Evolutionary conservation across 2,329 filamentous ascomycete genomes (phyloP), one percentile per base, ranked within the genome.

Genomic region (Talaromyces piceae): DNA sequence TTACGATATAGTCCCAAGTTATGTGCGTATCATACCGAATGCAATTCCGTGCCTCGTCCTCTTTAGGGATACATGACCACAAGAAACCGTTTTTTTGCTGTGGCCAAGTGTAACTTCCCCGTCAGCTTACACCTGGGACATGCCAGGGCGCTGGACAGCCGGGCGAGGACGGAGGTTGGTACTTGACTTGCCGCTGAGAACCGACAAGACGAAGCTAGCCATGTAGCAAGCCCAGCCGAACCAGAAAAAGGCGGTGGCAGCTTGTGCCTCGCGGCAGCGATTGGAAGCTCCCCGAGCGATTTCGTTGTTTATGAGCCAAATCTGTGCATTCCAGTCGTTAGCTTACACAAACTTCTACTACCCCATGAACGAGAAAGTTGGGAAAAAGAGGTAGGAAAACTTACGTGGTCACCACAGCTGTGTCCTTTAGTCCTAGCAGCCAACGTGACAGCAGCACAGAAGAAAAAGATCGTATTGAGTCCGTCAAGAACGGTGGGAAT

Each of bases 261-360:
- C 75, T 59, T 78, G 74, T 8, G 73, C 74, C 61, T 79, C 75
- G 37, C 71, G 73, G 59, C 76, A 79, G 47, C 73, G 68, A 54
- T 72, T 73, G 11, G 56, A 26, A 5, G 73, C 63, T 46, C 73
- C 71, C 54, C 72, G 70, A 54, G 73, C 75, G 54, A 77, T 70
- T 6, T 69, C 63, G 50, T 77, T 78, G 56, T 45, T 51, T n/a
- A 45, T 33, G 12, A 68, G 66, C 58, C 74, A 76, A 0, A 45
- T 25, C 73, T 75, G 45, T 28, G 4, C 28, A 8, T 18, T 6
- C 22, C 9, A 50, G 41, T 12, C n/a, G 16, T 37, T 33, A 27
- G 28, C 27, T 2, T 9, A n/a, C n/a, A n/a, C n/a, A n/a, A n/a
- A n/a, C n/a, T n/a, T n/a, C n/a, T n/a, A n/a, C n/a, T n/a, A n/a